These are phyloP conservation scores for Leishmania tarentolae DNA, from an alignment of 208 protist genomes.

Conservation along the genomic window DNA sequence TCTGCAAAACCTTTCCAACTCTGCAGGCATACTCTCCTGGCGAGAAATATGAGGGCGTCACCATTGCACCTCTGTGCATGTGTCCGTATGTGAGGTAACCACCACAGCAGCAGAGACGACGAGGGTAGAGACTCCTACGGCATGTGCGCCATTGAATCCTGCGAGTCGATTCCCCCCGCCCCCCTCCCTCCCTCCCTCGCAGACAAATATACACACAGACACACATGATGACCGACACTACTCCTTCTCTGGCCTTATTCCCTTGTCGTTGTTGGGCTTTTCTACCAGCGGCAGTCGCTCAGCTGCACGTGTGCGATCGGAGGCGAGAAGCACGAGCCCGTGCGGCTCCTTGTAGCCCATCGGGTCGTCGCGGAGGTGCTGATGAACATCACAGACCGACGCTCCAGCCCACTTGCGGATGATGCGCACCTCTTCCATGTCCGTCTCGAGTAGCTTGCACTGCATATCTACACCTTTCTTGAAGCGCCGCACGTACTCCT, in stretches of 20 bases:
- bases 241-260: constrained; percentile 4
- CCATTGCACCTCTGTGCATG: not conserved
- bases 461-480: constrained; percentile 60
- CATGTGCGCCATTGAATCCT: not conserved
- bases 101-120: not conserved
- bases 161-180: not conserved
- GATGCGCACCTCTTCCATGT: constrained; percentile 71
- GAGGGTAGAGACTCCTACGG: not conserved
- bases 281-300: constrained; percentile 7
- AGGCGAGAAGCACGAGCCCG: constrained; percentile 48
- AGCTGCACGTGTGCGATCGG: constrained; percentile 41
- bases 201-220: constrained; percentile 7
- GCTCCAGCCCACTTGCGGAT: constrained; percentile 38
- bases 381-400: constrained; percentile 63
- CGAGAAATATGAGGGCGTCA: not conserved
- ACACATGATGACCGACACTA: not conserved
- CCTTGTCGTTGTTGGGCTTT: constrained; percentile 6
- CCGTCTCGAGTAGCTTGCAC: constrained; percentile 62
- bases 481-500: constrained; percentile 62
- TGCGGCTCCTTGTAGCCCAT: constrained; percentile 37
- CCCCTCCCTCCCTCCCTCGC: too few species aligned
- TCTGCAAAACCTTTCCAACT: not conserved
- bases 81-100: not conserved
- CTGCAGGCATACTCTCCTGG: not conserved
- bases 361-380: constrained; percentile 56